phyloP scores from a whole-genome alignment of 495 filamentous ascomycete genomes.

The Oidiodendron maius region DNA sequence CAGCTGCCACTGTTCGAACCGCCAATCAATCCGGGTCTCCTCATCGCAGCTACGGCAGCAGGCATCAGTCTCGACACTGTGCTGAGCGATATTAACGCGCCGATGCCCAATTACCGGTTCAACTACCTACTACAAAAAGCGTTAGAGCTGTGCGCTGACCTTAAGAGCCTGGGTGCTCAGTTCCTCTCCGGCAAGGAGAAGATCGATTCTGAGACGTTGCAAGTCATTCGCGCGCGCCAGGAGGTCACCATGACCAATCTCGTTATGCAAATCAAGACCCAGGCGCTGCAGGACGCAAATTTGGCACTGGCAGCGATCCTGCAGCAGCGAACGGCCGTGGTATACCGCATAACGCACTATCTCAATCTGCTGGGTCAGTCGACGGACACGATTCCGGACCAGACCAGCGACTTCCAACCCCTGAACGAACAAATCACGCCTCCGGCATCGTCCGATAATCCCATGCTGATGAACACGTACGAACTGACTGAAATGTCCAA shows the following conservation, averaged over 20 bases:
- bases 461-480: not conserved
- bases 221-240: not conserved
- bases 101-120: constrained; percentile 1
- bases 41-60: constrained; percentile 17
- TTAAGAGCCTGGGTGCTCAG: not conserved
- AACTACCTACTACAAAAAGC: constrained; percentile 8
- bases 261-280: not conserved
- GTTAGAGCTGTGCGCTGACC: not conserved
- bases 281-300: not conserved
- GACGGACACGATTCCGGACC: too few relatives aligned
- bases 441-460: not conserved
- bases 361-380: not conserved
- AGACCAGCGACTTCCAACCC: not conserved
- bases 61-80: constrained; percentile 8
- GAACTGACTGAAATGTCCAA: not conserved
- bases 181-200: not conserved
- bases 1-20: constrained; percentile 26
- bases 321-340: not conserved
- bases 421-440: not conserved
- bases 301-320: not conserved
- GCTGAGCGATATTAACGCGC: not conserved
- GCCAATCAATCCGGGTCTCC: constrained; percentile 22
- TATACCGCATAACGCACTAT: not conserved
- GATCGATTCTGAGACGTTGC: not conserved
- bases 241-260: not conserved